phyloP scores from a whole-genome alignment of 441 rosid genomes.

The Gossypium davidsonii region DNA sequence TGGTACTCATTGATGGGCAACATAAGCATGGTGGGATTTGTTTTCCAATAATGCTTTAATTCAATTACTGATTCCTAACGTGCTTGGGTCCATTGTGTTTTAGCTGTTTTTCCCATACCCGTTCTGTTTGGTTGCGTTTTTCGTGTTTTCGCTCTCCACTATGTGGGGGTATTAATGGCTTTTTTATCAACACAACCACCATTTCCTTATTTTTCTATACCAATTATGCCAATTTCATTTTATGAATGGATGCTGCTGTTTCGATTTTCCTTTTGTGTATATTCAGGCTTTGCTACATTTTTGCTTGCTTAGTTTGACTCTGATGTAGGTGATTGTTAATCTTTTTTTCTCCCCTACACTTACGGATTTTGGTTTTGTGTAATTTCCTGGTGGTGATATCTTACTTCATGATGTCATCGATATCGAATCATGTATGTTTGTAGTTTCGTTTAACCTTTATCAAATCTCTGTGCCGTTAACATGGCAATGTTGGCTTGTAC shows the following conservation, averaged over 20 bases:
- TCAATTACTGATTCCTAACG: conserved; percentile 15
- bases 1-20: conserved; percentile 12
- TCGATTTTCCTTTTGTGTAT: neutral
- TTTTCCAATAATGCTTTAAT: neutral
- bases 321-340: neutral
- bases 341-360: too few species aligned
- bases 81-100: conserved; percentile 29
- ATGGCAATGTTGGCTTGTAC: too few species aligned
- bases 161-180: conserved; percentile 18
- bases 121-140: conserved; percentile 29
- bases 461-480: too few species aligned
- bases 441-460: too few species aligned
- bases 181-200: conserved; percentile 17
- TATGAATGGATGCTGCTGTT: neutral
- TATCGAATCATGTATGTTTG: too few species aligned
- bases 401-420: too few species aligned
- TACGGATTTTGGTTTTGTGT: too few species aligned
- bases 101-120: conserved; percentile 24
- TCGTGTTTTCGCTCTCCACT: conserved; percentile 20
- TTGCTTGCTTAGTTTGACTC: neutral
- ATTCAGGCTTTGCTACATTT: conserved; percentile 7
- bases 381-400: too few species aligned
- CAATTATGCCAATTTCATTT: conserved; percentile 13
- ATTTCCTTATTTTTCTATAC: conserved; percentile 13
- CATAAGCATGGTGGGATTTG: conserved; percentile 10